A percentile compares a stretch with the other conserved stretches of the same genome.
These are phyloP conservation scores for Isatis tinctoria DNA, from an alignment of 345 rosid species.

Conservation along the genomic window DNA sequence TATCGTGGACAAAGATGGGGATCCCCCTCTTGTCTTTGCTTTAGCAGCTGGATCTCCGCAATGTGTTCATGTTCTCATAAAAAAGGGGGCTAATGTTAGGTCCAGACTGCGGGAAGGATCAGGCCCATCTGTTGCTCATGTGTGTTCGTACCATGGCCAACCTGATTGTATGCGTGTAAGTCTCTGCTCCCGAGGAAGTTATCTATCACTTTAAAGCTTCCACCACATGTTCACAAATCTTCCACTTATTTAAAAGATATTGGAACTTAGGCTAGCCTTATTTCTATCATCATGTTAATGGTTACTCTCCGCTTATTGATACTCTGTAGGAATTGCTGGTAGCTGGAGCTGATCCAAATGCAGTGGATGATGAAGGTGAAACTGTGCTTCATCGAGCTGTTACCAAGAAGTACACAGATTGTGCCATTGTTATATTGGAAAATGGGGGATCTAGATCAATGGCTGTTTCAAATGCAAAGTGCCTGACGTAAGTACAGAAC, in stretches of 20 bases:
- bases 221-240: background rate
- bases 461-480: constrained; percentile 72
- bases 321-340: constrained; percentile 69
- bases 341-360: constrained; percentile 99
- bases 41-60: constrained; percentile 97
- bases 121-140: constrained; percentile 96
- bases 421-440: constrained; percentile 87
- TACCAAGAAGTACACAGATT: constrained; percentile 85
- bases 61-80: constrained; percentile 86
- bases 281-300: background rate
- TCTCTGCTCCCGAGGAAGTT: constrained; percentile 18
- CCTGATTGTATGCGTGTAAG: constrained; percentile 98
- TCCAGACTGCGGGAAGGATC: constrained; percentile 84
- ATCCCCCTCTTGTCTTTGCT: constrained; percentile 98
- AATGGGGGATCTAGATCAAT: constrained; percentile 88
- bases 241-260: constrained; percentile 5
- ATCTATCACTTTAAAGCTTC: constrained; percentile 9
- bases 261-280: background rate
- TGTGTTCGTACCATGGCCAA: constrained; percentile 98
- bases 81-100: constrained; percentile 75
- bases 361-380: constrained; percentile 96
- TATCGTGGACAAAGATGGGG: constrained; percentile 90
- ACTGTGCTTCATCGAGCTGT: constrained; percentile 91
- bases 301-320: constrained; percentile 10
- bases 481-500: constrained; percentile 61